Evolutionary conservation across 1,284 basidiomycete genomes (phyloP).

Genomic region (Fomes fomentarius): DNA sequence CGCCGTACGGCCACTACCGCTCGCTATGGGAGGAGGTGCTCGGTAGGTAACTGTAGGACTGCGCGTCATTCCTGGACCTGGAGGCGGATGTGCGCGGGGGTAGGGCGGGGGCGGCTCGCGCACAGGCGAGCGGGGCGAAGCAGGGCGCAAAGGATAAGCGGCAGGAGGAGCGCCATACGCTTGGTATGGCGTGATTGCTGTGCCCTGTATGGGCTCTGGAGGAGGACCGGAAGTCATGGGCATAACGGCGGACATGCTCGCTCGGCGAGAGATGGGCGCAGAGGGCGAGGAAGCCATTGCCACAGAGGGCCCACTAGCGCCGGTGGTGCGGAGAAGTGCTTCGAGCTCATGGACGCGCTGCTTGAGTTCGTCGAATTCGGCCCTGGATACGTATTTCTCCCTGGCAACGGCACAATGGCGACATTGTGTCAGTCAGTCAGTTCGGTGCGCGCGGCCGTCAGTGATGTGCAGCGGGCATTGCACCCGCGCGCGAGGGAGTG

Average conservation of each 20-base stretch:
- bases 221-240: slow-evolving; percentile 27
- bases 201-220: slow-evolving; percentile 31
- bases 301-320: slow-evolving; percentile 21
- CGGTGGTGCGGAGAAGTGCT: slow-evolving; percentile 21
- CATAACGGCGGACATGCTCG: slow-evolving; percentile 26
- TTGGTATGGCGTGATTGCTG: slow-evolving; percentile 32
- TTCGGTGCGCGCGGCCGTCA: slow-evolving; percentile 6
- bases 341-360: slow-evolving; percentile 44
- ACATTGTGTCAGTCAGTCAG: slow-evolving; percentile 13
- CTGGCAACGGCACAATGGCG: slow-evolving; percentile 34
- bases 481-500: background rate
- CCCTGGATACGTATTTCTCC: slow-evolving; percentile 58
- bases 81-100: slow-evolving; percentile 8
- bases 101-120: slow-evolving; percentile 19
- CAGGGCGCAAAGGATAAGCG: slow-evolving; percentile 16
- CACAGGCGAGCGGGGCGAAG: slow-evolving; percentile 27
- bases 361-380: slow-evolving; percentile 56
- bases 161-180: slow-evolving; percentile 15
- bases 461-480: slow-evolving; percentile 3
- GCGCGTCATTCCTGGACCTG: slow-evolving; percentile 14
- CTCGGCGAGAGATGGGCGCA: slow-evolving; percentile 14
- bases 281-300: slow-evolving; percentile 16
- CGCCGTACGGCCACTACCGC: slow-evolving; percentile 12
- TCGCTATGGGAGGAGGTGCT: slow-evolving; percentile 16
- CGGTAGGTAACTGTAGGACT: slow-evolving; percentile 29